Percentiles rank a stretch among this genome's conserved stretches.
These are phyloP conservation scores for Pseudocercospora macadamiae DNA, from an alignment of 2,329 filamentous ascomycete genomes.

Conservation along the genomic window DNA sequence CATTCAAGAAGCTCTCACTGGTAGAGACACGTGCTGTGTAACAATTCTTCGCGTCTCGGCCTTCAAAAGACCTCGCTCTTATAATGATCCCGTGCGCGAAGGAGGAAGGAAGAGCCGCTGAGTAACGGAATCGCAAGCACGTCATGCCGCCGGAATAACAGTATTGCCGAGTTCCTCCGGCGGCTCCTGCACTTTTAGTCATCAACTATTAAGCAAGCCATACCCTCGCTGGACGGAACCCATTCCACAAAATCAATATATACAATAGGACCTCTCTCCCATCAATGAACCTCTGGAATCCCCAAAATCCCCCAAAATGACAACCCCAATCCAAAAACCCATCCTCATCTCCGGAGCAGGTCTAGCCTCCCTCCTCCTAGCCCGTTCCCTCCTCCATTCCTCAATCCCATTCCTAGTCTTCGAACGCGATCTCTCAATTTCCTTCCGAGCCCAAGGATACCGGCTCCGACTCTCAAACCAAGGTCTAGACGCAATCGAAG, in stretches of 20 bases:
- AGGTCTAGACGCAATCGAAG: slow-evolving; percentile 64
- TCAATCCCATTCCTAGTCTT: slow-evolving; percentile 46
- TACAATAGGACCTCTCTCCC: not conserved
- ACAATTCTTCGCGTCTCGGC: too few relatives aligned
- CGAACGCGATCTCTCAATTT: slow-evolving; percentile 51
- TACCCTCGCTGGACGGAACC: not conserved
- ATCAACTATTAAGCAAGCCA: not conserved
- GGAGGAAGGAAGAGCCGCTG: too few relatives aligned
- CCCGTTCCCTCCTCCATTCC: slow-evolving; percentile 40
- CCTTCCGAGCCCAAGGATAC: slow-evolving; percentile 66
- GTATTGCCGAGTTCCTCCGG: not conserved
- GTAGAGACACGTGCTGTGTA: too few relatives aligned
- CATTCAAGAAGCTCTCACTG: too few relatives aligned
- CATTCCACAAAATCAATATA: not conserved
- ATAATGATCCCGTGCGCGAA: too few relatives aligned
- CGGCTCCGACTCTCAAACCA: slow-evolving; percentile 60
- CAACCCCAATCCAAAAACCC: slow-evolving; percentile 37
- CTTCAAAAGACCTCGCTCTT: too few relatives aligned
- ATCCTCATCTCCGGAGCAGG: slow-evolving; percentile 48
- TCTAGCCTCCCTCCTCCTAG: slow-evolving; percentile 44
- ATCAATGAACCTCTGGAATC: too few relatives aligned
- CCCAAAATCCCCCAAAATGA: slow-evolving; percentile 6
- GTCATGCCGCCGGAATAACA: not conserved
- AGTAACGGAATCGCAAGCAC: not conserved
- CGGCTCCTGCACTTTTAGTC: not conserved